A percentile compares a stretch with the other conserved stretches of the same genome.
Evolutionary conservation across 2,329 filamentous ascomycete species (phyloP).

Genomic region (Fusarium begoniae): DNA sequence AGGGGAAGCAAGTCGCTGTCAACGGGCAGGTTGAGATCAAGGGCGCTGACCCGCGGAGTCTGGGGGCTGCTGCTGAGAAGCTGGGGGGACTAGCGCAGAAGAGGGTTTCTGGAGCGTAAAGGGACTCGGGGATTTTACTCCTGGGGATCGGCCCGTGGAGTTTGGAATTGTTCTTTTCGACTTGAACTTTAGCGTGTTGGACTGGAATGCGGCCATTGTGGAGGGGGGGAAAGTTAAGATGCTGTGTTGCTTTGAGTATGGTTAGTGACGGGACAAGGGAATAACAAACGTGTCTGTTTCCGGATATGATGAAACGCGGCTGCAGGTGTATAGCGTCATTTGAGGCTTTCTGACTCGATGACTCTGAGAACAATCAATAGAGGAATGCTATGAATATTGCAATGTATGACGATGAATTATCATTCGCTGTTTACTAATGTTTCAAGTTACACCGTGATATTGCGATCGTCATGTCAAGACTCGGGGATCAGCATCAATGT

Average conservation of each 20-base stretch:
- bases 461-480: background rate
- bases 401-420: background rate
- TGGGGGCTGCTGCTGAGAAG: slow-evolving; percentile 51
- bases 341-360: background rate
- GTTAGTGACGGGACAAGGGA: background rate
- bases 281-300: background rate
- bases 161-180: background rate
- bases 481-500: background rate
- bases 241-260: background rate
- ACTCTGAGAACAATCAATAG: background rate
- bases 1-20: slow-evolving; percentile 49
- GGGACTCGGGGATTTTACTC: background rate
- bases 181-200: slow-evolving; percentile 1
- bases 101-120: slow-evolving; percentile 28
- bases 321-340: background rate
- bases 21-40: slow-evolving; percentile 46
- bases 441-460: background rate
- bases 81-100: slow-evolving; percentile 49
- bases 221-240: background rate
- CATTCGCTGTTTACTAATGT: background rate
- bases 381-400: background rate
- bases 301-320: background rate
- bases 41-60: slow-evolving; percentile 46
- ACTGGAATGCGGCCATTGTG: background rate
- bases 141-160: background rate